Base-by-base conservation (phyloP, 192 early-diverging fungal genomes). In the Funneliformis geosporum region DNA sequence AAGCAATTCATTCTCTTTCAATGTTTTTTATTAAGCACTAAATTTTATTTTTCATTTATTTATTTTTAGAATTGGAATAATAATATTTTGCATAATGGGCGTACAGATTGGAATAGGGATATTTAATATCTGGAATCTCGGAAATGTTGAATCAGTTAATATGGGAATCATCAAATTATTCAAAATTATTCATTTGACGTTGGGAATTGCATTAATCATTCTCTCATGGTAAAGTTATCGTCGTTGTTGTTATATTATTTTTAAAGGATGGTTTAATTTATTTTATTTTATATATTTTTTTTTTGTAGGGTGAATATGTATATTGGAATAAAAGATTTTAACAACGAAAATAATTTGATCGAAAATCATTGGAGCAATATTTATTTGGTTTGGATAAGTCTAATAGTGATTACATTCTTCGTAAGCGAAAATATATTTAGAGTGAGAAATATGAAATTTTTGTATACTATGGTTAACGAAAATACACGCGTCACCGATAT, bases 61-160 rank as follows among this genome's bases (percentile, higher is more conserved):
- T 1, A 0, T 60, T n/a, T 60, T 66, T 33, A 79, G 68, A 25
- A 65, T 80, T 25, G 79, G 79, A n/a, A 39, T 80, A 12, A 55
- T 21, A 42, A 42, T 80, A 21, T 79, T 55, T 33, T 27, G 16
- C 10, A 23, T 23, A 9, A 59, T 79, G 11, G 21, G 81, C 50
- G 8, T 46, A 7, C 78, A 80, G 18, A 33, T 80, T 23, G 60
- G 4, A 11, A 14, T 80, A 25, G 79, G 79, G 25, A 28, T 80
- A 3, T 42, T 77, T 5, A 44, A 80, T 6, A 79, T 79, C 16
- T 79, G 46, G 43, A 59, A 28, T 5, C 27, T 70, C 1, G 43
- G 7, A 18, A n/a, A 70, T 28, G 44, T 79, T 27, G 78, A 79
- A 38, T 79, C 78, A n/a, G 78, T 55, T 14, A 71, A 70, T 66